Evolutionary conservation across 495 filamentous ascomycete species (phyloP), one percentile per base, ranked within the genome.

Genomic region (Aspergillus nidulans): DNA sequence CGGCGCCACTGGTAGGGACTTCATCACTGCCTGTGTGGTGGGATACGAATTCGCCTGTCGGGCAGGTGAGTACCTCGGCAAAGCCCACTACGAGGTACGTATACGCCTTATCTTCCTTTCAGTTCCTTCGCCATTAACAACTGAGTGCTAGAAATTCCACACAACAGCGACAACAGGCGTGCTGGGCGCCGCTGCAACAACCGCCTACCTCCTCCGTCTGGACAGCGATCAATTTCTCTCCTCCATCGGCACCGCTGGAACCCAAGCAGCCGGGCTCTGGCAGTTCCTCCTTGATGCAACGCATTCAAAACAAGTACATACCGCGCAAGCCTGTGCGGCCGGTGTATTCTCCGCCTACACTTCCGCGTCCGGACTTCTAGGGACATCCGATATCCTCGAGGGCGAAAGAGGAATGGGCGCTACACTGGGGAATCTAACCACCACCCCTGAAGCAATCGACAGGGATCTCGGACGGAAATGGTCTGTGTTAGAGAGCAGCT

Each of bases 291-390:
- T 70, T 12, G 69, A 72, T 48, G 69, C 69, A 13, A 62, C 65
- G 0, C 69, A 72, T 32, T 72, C 69, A 21, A 72, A 72, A 36
- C 69, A 72, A 60, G 69, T 72, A 0, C 69, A 72, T 46, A 72
- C 69, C 0, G 69, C 57, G 0, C 70, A 70, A 20, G 67, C 69
- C 1, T 72, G 69, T 34, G 70, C 69, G 20, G 69, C 68, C 16
- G 69, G 69, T 6, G 69, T 72, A 2, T 72, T 72, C 47, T 65
- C 69, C 1, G 69, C 69, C 3, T 72, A 72, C 19, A 55, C 63
- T 13, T 59, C 67, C 16, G 59, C 57, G 12, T 59, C 63, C 13
- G 63, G 63, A 0, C 65, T 72, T 10, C 57, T 72, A 6, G 69
- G 69, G 1, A 60, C 69, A 9, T 57, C 53, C 13, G 69, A 72